Base-by-base conservation (phyloP, 371 early-diverging fungal species). In the Mucor saturninus region DNA sequence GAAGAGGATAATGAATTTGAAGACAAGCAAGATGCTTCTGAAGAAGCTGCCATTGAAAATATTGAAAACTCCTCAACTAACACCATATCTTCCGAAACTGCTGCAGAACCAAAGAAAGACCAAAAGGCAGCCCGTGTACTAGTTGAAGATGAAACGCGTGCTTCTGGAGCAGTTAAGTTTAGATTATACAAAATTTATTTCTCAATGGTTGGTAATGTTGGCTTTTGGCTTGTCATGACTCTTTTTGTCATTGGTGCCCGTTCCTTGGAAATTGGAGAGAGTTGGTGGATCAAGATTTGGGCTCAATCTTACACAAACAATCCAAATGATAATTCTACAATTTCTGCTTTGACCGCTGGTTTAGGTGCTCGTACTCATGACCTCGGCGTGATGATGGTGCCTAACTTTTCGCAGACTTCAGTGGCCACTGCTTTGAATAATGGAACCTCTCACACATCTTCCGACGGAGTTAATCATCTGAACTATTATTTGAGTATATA, bases 151-250 rank as follows among this genome's bases (percentile, higher is more conserved):
- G 70, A 83, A 57, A 48, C 56, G 37, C 59, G 69, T 29, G 65
- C 69, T 43, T 40, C 79, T 13, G 93, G 93, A 2, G 56, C 78
- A 11, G 87, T 93, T 15, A 73, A 83, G 2, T 71, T 79, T 59
- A 56, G 76, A 15, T 79, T 89, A 6, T 91, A 93, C 62, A 63
- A 63, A 42, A 74, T 76, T 6, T 93, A 91, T 54, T 79, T 91
- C 30, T 49, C 57, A 11, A 87, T 89, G 0, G 80, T 84, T 26
- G 93, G 93, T 46, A 90, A 91, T 0, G 73, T 61, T 61, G 35
- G 68, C 1, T 87, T 81, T 68, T 86, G 86, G 80, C 30, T 72
- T 5, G 56, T 76, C 15, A 37, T 83, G 11, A 62, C 78, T 2
- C 15, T 81, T 26, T 54, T 84, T 14, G 76, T 85, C 42, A 54